A percentile compares a stretch with the other conserved stretches of the same genome.
These are phyloP conservation scores for Stephania yunnanensis DNA, from an alignment of 164 flowering plant genomes.

Conservation along the genomic window DNA sequence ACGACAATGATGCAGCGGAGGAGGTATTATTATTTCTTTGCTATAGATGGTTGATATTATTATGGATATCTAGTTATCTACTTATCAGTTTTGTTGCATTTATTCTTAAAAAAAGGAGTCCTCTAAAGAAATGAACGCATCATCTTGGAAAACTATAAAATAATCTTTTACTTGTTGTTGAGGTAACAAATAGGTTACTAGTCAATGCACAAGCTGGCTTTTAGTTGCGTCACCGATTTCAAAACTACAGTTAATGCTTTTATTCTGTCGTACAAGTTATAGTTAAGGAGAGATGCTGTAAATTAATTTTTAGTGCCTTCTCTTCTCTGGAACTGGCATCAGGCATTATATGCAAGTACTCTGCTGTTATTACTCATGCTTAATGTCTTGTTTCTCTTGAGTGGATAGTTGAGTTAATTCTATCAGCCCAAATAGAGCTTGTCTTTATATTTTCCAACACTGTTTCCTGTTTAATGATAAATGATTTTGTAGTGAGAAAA, in stretches of 20 bases:
- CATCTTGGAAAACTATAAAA: not conserved
- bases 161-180: not conserved
- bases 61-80: not conserved
- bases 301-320: not conserved
- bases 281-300: not conserved
- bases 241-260: not conserved
- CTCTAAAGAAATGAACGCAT: not conserved
- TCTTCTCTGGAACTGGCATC: not conserved
- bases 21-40: conserved; percentile 36
- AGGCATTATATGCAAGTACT: not conserved
- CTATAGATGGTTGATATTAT: not conserved
- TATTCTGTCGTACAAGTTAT: not conserved
- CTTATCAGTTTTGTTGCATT: not conserved
- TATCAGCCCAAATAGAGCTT: not conserved
- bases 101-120: not conserved
- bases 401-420: not conserved
- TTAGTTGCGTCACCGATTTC: not conserved
- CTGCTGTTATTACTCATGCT: not conserved
- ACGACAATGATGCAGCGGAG: conserved; percentile 23
- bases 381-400: not conserved
- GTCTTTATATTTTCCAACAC: not conserved
- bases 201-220: not conserved
- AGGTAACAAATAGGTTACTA: not conserved
- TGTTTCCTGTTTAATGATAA: not conserved
- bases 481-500: not conserved